These are phyloP conservation scores for Penicillium ucsense DNA, from an alignment of 495 filamentous ascomycete species.

Conservation along the genomic window DNA sequence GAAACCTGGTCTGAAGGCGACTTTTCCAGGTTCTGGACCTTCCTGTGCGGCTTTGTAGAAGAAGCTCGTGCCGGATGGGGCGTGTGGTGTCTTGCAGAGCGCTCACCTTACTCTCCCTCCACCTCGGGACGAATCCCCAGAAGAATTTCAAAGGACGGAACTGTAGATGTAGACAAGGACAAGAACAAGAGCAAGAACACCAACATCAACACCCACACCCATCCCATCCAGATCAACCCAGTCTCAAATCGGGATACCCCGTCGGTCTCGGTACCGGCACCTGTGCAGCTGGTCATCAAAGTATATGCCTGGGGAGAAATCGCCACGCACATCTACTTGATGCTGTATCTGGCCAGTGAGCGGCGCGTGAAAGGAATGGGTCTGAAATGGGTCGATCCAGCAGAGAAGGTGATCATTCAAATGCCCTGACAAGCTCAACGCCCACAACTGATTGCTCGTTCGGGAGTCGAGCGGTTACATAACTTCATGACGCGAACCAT, in stretches of 20 bases:
- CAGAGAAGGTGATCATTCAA: slow-evolving; percentile 39
- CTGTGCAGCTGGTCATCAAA: slow-evolving; percentile 21
- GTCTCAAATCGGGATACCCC: neutral
- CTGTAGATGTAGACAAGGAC: no score
- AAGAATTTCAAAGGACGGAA: no score
- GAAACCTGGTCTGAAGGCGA: slow-evolving; percentile 2
- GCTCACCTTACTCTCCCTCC: neutral
- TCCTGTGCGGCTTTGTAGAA: slow-evolving; percentile 43
- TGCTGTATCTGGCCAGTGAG: slow-evolving; percentile 56
- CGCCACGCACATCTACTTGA: slow-evolving; percentile 50
- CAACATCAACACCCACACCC: neutral
- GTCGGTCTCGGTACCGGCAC: neutral
- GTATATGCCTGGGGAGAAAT: slow-evolving; percentile 61
- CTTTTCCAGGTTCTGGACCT: slow-evolving; percentile 49
- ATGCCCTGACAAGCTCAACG: slow-evolving; percentile 19
- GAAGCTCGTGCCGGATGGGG: slow-evolving; percentile 59
- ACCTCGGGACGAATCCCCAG: no score
- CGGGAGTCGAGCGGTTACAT: no score
- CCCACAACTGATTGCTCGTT: no score
- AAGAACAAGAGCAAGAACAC: no score
- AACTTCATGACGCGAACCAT: no score
- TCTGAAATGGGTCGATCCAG: slow-evolving; percentile 47
- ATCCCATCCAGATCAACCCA: neutral
- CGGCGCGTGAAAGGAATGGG: slow-evolving; percentile 43
- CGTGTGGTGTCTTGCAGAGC: slow-evolving; percentile 41